Base-by-base conservation (phyloP, 805 yeast genomes). In the Spathaspora arborariae region DNA sequence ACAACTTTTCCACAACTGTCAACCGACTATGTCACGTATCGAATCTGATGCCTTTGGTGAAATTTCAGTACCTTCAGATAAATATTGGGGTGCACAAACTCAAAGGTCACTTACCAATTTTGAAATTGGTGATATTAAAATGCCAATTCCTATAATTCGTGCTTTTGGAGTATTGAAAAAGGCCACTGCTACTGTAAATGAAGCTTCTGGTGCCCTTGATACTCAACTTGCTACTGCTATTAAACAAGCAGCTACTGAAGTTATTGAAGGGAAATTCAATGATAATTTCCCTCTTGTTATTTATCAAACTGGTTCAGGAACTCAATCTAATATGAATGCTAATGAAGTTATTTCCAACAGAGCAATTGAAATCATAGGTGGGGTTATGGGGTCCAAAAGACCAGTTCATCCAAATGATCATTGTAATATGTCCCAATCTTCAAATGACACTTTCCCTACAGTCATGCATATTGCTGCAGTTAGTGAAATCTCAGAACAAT, bases 391-490 rank as follows among this genome's bases (percentile, higher is more conserved):
- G 13, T 59, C 68, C 45, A 67, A 67, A 53, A 63, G 53, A 45
- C 71, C 71, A 10, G 69, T 67, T 35, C 72, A 67, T 54, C 72
- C 72, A 10, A 67, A 67, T 51, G 72, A 67, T 55, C 72, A 67
- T 58, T 60, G 65, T 39, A 67, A 67, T 59, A 67, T 67, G 72
- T 64, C 69, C 4, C 71, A 67, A 51, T 62, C 68, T 6, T 64
- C 69, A 18, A 67, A 67, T 54, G 72, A 67, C 53, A 67, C 72
- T 9, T 67, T 67, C 59, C 72, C 72, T 13, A 67, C 72, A 9
- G 72, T 67, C 39, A 67, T 67, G 72, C 72, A 67, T 56, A 67
- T 67, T 52, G 72, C 72, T 19, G 70, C 69, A n/a, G 71, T 67
- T 45, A 57, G 60, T 22, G 70, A 67, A 51, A 59, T 67, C 51